phyloP scores from a whole-genome alignment of 2,329 filamentous ascomycete genomes.

The Penicillium janthinellum region DNA sequence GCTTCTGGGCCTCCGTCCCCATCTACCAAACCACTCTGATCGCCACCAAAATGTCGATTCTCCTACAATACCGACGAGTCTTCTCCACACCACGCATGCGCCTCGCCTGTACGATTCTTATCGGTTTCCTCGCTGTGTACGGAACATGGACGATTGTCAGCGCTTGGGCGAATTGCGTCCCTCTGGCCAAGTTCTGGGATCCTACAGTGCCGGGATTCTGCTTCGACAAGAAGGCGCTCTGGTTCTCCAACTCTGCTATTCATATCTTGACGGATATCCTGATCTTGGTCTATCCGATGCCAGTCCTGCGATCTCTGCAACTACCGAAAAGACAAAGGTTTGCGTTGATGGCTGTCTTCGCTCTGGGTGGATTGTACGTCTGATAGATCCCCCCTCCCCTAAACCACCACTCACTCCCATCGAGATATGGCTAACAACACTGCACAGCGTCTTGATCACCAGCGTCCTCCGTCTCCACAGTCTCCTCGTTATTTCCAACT shows the following conservation, averaged over 20 bases:
- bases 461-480: conserved; percentile 40
- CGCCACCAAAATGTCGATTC: conserved; percentile 38
- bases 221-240: conserved; percentile 43
- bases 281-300: conserved; percentile 47
- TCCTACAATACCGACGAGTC: conserved; percentile 40
- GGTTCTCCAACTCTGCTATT: conserved; percentile 48
- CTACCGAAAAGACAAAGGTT: conserved; percentile 43
- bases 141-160: conserved; percentile 36
- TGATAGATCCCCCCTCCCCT: background rate
- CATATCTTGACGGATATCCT: conserved; percentile 47
- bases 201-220: conserved; percentile 32
- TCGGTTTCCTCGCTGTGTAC: conserved; percentile 37
- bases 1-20: conserved; percentile 37
- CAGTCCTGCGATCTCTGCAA: conserved; percentile 43
- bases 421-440: background rate
- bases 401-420: background rate
- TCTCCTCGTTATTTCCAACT: conserved; percentile 32
- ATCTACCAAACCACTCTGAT: conserved; percentile 39
- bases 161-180: conserved; percentile 36
- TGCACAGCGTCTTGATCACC: conserved; percentile 41
- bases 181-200: conserved; percentile 36
- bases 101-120: conserved; percentile 35
- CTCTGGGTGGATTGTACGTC: conserved; percentile 47
- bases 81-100: conserved; percentile 36
- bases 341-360: conserved; percentile 46